phyloP scores from a whole-genome alignment of 2,329 filamentous ascomycete genomes.

The Chrysoporthe cubensis region DNA sequence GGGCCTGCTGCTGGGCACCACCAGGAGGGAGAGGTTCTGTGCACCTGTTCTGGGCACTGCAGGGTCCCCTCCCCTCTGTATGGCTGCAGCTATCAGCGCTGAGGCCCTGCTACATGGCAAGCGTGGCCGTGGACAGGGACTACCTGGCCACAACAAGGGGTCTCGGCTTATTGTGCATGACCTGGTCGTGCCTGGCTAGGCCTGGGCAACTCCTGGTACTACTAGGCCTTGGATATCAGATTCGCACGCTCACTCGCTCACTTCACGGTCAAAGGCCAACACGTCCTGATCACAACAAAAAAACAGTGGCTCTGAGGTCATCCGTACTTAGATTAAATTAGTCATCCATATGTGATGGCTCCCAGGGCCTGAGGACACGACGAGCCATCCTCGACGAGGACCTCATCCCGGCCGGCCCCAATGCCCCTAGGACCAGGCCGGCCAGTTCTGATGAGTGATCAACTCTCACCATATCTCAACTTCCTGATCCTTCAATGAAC shows the following conservation, averaged over 20 bases:
- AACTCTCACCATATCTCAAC: neutral
- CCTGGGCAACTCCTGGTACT: neutral
- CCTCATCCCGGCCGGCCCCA: neutral
- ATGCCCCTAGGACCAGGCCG: neutral
- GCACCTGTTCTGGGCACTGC: neutral
- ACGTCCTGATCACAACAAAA: neutral
- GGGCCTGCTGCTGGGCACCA: neutral
- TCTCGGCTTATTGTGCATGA: neutral
- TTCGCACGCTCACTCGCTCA: too few species aligned
- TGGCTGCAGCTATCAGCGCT: neutral
- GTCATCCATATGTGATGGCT: neutral
- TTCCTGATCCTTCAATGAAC: neutral
- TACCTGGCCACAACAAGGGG: conserved; percentile 3
- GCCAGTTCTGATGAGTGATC: conserved; percentile 12
- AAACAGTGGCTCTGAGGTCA: neutral
- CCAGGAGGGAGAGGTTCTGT: neutral
- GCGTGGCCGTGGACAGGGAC: neutral
- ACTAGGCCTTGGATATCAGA: neutral
- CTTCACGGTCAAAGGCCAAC: too few species aligned
- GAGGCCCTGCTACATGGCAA: neutral
- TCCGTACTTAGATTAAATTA: neutral
- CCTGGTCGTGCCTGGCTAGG: neutral
- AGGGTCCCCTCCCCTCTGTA: neutral
- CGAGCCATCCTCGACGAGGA: neutral
- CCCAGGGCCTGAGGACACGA: neutral